Evolutionary conservation across 2,329 filamentous ascomycete genomes (phyloP).

Genomic region (Penicillium paneum): DNA sequence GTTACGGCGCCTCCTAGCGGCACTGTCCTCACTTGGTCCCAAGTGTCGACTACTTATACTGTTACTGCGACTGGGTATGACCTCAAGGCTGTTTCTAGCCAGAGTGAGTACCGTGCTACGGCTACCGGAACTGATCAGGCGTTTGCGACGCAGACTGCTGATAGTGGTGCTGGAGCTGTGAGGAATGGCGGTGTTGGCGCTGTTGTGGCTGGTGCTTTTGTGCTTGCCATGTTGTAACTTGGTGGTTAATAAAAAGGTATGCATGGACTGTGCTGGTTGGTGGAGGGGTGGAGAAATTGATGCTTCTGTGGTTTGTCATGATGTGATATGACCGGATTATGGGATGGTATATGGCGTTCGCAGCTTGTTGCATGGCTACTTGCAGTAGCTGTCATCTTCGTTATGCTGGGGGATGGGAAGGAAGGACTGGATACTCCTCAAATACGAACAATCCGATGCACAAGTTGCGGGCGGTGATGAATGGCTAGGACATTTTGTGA

Average conservation of each 20-base stretch:
- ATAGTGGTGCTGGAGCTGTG: slow-evolving; percentile 3
- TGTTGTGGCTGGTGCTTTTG: slow-evolving; percentile 5
- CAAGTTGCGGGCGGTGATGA: neutral
- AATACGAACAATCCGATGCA: neutral
- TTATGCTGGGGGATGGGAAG: no score
- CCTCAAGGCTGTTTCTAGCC: slow-evolving; percentile 18
- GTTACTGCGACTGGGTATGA: slow-evolving; percentile 35
- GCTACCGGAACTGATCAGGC: slow-evolving; percentile 11
- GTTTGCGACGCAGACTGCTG: slow-evolving; percentile 9
- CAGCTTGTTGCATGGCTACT: neutral
- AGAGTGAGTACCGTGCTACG: slow-evolving; percentile 16
- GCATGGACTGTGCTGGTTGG: neutral
- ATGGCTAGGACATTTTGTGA: neutral
- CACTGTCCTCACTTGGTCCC: slow-evolving; percentile 36
- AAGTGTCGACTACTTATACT: slow-evolving; percentile 33
- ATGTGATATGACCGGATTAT: neutral
- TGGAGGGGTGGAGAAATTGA: neutral
- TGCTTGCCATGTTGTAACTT: slow-evolving; percentile 9
- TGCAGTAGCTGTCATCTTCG: no score
- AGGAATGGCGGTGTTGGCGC: slow-evolving; percentile 1
- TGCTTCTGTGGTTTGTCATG: neutral
- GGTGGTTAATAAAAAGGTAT: neutral
- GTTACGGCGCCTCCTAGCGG: slow-evolving; percentile 37
- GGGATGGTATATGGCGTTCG: neutral
- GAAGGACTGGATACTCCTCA: neutral